A percentile compares a stretch with the other conserved stretches of the same genome.
These are phyloP conservation scores for Crithidia acanthocephali DNA, from an alignment of 208 protist species.

Conservation along the genomic window DNA sequence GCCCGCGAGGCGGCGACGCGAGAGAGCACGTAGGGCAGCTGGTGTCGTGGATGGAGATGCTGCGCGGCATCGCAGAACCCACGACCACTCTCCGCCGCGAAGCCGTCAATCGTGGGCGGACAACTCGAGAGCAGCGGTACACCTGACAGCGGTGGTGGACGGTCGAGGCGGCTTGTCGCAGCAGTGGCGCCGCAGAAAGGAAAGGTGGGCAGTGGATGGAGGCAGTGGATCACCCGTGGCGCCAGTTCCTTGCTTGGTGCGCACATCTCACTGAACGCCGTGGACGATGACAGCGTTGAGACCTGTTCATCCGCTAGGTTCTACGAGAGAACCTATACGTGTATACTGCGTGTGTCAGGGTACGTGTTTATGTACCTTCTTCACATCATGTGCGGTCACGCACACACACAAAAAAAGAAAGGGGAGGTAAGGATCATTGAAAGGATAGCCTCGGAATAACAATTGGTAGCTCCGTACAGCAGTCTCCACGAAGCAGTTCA, in stretches of 20 bases:
- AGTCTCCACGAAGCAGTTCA: too few relatives aligned
- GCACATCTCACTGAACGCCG: background rate
- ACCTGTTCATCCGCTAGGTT: too few relatives aligned
- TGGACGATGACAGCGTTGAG: background rate
- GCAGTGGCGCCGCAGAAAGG: conserved; percentile 9
- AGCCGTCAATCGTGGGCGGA: background rate
- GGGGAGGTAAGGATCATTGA: too few relatives aligned
- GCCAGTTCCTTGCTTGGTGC: background rate
- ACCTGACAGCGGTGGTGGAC: background rate
- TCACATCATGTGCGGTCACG: too few relatives aligned
- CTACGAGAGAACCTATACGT: too few relatives aligned
- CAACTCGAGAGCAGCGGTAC: background rate
- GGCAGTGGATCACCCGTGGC: background rate
- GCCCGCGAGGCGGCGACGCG: conserved; percentile 61
- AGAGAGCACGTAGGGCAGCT: conserved; percentile 60
- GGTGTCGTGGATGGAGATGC: conserved; percentile 43
- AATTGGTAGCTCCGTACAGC: too few relatives aligned
- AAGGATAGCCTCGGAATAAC: too few relatives aligned
- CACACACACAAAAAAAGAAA: too few relatives aligned
- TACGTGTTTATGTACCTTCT: too few relatives aligned
- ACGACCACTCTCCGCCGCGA: background rate
- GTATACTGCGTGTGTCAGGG: too few relatives aligned
- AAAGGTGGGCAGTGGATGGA: background rate
- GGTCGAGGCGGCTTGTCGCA: background rate
- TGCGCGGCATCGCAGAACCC: conserved; percentile 7